Evolutionary conservation across 2,329 filamentous ascomycete species (phyloP).

Genomic region (Aspergillus fructus): DNA sequence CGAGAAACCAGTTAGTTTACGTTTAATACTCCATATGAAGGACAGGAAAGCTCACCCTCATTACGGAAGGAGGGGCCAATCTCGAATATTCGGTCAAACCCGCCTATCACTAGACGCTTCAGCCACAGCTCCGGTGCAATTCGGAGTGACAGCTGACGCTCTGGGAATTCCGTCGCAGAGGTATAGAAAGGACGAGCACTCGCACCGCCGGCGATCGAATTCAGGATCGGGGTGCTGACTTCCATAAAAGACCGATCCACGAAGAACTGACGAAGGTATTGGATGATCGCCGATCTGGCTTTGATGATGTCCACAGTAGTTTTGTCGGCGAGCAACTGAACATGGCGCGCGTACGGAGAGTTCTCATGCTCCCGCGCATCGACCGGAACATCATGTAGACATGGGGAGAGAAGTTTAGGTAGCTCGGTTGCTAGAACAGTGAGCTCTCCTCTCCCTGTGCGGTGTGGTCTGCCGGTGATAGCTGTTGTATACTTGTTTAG

Average conservation of each 20-base stretch:
- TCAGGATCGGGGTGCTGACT: slow-evolving; percentile 87
- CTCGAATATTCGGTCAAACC: slow-evolving; percentile 86
- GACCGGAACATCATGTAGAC: slow-evolving; percentile 75
- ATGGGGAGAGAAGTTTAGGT: slow-evolving; percentile 72
- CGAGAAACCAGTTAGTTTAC: neutral
- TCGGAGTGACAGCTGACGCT: slow-evolving; percentile 71
- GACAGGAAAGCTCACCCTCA: slow-evolving; percentile 58
- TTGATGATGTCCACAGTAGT: slow-evolving; percentile 67
- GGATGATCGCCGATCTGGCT: slow-evolving; percentile 72
- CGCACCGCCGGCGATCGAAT: slow-evolving; percentile 80
- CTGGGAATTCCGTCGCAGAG: slow-evolving; percentile 70
- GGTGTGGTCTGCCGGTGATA: slow-evolving; percentile 67
- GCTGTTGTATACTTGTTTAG: slow-evolving; percentile 46
- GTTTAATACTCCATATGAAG: neutral
- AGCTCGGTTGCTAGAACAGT: slow-evolving; percentile 68
- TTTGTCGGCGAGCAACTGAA: slow-evolving; percentile 79
- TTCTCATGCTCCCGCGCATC: slow-evolving; percentile 69
- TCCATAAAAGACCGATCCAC: slow-evolving; percentile 73
- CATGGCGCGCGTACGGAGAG: slow-evolving; percentile 73
- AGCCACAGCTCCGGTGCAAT: slow-evolving; percentile 96
- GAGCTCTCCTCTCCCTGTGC: slow-evolving; percentile 71
- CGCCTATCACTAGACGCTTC: slow-evolving; percentile 86
- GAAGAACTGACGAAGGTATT: slow-evolving; percentile 72
- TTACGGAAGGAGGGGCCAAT: slow-evolving; percentile 92
- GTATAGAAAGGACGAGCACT: slow-evolving; percentile 85